Base-by-base conservation (phyloP, 352 stramenopile genomes). In the Phytopythium aichiense region DNA sequence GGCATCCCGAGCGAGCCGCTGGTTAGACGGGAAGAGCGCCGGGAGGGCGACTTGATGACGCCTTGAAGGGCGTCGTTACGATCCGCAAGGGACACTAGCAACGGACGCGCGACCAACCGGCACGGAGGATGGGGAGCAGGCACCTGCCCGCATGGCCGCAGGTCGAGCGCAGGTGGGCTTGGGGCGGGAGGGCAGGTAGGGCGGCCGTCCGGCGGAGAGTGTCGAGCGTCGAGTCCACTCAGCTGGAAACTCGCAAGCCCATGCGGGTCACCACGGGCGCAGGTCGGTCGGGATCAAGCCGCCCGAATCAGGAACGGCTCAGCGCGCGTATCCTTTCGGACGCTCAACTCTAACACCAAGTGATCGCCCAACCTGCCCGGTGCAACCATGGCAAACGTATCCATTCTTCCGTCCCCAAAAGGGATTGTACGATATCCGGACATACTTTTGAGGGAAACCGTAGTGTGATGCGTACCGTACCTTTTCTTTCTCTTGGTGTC, bases 121-220 rank as follows among this genome's bases (percentile, higher is more conserved):
- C 51, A 46, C 51, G 31, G 20, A n/a, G 28, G 25, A 38, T 23
- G 51, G 16, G 46, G 46, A 52, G 46, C 22, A 52, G 46, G 20
- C 46, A 57, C 51, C n/a, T 45, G 37, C 33, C 51, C 33, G 51
- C 51, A 57, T 57, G 51, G 50, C 12, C 23, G 23, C 18, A n/a
- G 15, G 42, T 22, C n/a, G 42, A 22, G 18, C 20, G 6, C 40
- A 3, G 18, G 20, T 48, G 22, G 20, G n/a, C 15, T 18, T 12
- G 13, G 8, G 42, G 42, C 23, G 23, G 40, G 40, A 23, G 5
- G 15, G 5, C 1, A 3, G 43, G 20, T 50, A 30, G 22, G 23
- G 45, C 42, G 45, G 45, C 28, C 28, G 20, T 22, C n/a, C 8
- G 25, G n/a, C 23, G 46, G 16, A 5, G 18, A 50, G 3, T 7